A percentile compares a stretch with the other conserved stretches of the same genome.
Evolutionary conservation across 1,284 basidiomycete genomes (phyloP).

Genomic region (Ustilago crameri): DNA sequence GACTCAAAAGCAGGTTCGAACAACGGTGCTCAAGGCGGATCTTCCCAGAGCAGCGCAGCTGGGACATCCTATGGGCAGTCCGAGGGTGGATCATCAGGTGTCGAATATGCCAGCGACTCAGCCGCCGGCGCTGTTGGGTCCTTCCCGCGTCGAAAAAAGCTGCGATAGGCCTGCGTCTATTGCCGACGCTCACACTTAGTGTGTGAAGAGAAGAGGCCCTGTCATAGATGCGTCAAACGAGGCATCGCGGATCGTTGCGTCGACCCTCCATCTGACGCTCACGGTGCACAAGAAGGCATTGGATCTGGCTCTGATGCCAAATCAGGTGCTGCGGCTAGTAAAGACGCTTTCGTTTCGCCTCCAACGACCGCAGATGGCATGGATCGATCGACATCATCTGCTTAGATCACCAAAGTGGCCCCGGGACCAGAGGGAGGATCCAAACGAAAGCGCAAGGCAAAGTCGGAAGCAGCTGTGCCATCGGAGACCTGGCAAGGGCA

Average conservation of each 20-base stretch:
- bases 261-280: slow-evolving; percentile 28
- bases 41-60: background rate
- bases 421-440: background rate
- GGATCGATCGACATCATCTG: background rate
- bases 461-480: slow-evolving; percentile 3
- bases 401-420: slow-evolving; percentile 1
- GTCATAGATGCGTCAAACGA: slow-evolving; percentile 45
- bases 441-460: slow-evolving; percentile 22
- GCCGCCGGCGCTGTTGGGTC: slow-evolving; percentile 5
- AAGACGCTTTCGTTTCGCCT: slow-evolving; percentile 10
- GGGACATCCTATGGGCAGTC: slow-evolving; percentile 7
- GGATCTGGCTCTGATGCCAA: slow-evolving; percentile 4
- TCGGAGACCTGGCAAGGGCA: slow-evolving; percentile 1
- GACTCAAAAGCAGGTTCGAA: slow-evolving; percentile 12
- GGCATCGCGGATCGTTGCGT: slow-evolving; percentile 46
- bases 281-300: slow-evolving; percentile 6
- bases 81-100: slow-evolving; percentile 5
- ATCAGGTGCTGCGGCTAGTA: slow-evolving; percentile 6
- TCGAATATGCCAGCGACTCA: slow-evolving; percentile 5
- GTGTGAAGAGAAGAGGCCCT: slow-evolving; percentile 47
- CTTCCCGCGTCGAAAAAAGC: slow-evolving; percentile 36
- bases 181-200: slow-evolving; percentile 45
- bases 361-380: background rate
- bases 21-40: background rate
- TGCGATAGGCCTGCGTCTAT: slow-evolving; percentile 46